Evolutionary conservation across 306 rosid species (phyloP), one percentile per base, ranked within the genome.

Genomic region (Quercus dentata): DNA sequence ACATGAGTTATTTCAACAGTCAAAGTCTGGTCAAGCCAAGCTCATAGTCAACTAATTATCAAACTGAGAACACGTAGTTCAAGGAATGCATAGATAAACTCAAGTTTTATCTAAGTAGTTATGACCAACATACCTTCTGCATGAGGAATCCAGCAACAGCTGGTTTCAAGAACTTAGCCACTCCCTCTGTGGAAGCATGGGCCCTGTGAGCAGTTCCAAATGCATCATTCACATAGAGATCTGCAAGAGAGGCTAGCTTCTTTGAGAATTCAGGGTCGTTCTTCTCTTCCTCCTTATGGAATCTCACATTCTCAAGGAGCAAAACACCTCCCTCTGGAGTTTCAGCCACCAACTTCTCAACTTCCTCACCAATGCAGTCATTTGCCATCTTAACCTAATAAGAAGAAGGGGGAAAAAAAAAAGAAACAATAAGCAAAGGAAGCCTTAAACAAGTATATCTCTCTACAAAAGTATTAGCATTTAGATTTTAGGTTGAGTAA

Each of bases 201-300:
- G 99, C 99, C 69, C 99, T 84, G 82, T 94, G 99, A 56, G 99
- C 99, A 74, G 94, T 90, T 28, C 99, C 99, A 74, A 94, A 94
- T 19, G 99, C 99, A 81, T 94, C 99, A 76, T 94, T 94, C 11
- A 94, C 99, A 20, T 94, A 94, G 69, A 94, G 46, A 83, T 94
- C 99, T 44, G 97, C 99, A 52, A 94, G 97, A 49, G 97, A 87
- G 82, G 99, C 97, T 52, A 94, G 82, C 92, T 94, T 90, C 91
- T 91, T 91, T 46, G 99, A 89, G 54, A 83, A 94, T 61, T 91
- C 99, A 10, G 99, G 97, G 69, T 92, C 97, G 12, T 94, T 94
- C 92, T 94, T 94, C 92, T 94, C 99, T 84, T 94, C 99, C 83
- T 94, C 98, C 86, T 89, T 92, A 88, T 92, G 54, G 84, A 94